Percentiles rank a stretch among this genome's conserved stretches.
phyloP scores from a whole-genome alignment of 768 basidiomycete genomes.

The Suillus weaverae region DNA sequence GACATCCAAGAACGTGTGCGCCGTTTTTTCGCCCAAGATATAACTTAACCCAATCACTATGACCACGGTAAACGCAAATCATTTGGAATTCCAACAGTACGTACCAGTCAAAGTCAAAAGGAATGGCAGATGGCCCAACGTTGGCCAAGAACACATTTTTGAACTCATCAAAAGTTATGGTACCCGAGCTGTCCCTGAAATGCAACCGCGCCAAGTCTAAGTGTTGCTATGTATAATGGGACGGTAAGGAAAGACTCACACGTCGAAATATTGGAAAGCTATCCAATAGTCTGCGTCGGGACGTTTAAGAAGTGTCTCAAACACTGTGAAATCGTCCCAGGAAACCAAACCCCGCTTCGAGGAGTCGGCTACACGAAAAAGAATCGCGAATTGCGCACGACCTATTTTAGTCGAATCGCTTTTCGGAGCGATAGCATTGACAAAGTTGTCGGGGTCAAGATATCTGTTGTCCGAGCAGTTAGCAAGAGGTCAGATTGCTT shows the following conservation, averaged over 20 bases:
- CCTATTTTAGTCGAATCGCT: slow-evolving; percentile 85
- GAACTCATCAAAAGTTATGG: slow-evolving; percentile 93
- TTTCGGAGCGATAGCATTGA: slow-evolving; percentile 91
- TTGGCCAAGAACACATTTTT: slow-evolving; percentile 87
- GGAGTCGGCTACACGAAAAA: slow-evolving; percentile 87
- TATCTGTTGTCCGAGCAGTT: slow-evolving; percentile 51
- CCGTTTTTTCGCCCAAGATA: slow-evolving; percentile 94
- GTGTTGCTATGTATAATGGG: background rate
- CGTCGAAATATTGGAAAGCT: slow-evolving; percentile 94
- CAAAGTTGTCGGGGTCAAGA: slow-evolving; percentile 84
- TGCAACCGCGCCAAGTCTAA: slow-evolving; percentile 12
- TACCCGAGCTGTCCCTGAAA: slow-evolving; percentile 82
- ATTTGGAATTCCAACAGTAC: slow-evolving; percentile 14
- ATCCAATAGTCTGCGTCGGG: slow-evolving; percentile 98
- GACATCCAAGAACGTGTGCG: slow-evolving; percentile 88
- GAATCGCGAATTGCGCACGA: slow-evolving; percentile 83
- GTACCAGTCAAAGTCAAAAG: slow-evolving; percentile 94
- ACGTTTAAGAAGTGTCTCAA: slow-evolving; percentile 89
- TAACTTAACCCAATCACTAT: slow-evolving; percentile 92
- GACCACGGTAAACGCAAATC: background rate
- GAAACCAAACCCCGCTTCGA: slow-evolving; percentile 75
- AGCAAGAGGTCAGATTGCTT: slow-evolving; percentile 15
- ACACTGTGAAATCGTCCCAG: slow-evolving; percentile 96
- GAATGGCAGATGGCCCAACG: slow-evolving; percentile 75
- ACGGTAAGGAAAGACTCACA: slow-evolving; percentile 51